A percentile compares a stretch with the other conserved stretches of the same genome.
Evolutionary conservation across 1,284 basidiomycete genomes (phyloP).

Genomic region (Xerocomus minutiporus): DNA sequence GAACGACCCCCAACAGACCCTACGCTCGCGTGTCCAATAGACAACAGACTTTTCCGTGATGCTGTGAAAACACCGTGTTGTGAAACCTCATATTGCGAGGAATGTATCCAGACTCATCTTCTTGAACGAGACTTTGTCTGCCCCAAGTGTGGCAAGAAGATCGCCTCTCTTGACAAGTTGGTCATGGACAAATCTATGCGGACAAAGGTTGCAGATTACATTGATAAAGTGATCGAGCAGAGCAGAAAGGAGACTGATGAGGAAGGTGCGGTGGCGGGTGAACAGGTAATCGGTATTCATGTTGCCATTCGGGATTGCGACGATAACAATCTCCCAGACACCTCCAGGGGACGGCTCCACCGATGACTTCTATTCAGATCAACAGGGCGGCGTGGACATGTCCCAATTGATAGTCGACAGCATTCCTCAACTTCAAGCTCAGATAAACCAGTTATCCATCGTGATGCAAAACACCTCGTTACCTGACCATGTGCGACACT

Average conservation of each 20-base stretch:
- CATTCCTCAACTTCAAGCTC: constrained; percentile 75
- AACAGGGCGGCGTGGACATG: constrained; percentile 61
- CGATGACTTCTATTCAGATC: constrained; percentile 63
- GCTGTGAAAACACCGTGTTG: constrained; percentile 92
- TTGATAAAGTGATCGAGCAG: constrained; percentile 79
- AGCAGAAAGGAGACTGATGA: constrained; percentile 68
- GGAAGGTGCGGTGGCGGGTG: constrained; percentile 33
- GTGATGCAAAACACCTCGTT: constrained; percentile 74
- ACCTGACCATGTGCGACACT: constrained; percentile 66
- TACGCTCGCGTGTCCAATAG: constrained; percentile 79
- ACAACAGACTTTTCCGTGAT: constrained; percentile 85
- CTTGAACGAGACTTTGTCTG: constrained; percentile 92
- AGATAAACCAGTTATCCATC: constrained; percentile 67
- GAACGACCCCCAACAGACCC: constrained; percentile 78
- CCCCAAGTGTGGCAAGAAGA: constrained; percentile 82
- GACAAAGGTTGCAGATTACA: constrained; percentile 73
- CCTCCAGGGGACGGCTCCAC: constrained; percentile 34
- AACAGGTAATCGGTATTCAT: constrained; percentile 22
- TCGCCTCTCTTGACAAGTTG: constrained; percentile 82
- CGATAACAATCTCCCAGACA: constrained; percentile 11
- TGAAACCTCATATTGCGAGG: constrained; percentile 86
- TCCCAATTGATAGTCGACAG: constrained; percentile 65
- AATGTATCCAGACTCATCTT: constrained; percentile 88
- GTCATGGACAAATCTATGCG: constrained; percentile 74
- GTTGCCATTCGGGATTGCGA: not conserved